A percentile compares a stretch with the other conserved stretches of the same genome.
These are phyloP conservation scores for Hymenochaete sp. DNA, from an alignment of 1,284 basidiomycete genomes.

Conservation along the genomic window DNA sequence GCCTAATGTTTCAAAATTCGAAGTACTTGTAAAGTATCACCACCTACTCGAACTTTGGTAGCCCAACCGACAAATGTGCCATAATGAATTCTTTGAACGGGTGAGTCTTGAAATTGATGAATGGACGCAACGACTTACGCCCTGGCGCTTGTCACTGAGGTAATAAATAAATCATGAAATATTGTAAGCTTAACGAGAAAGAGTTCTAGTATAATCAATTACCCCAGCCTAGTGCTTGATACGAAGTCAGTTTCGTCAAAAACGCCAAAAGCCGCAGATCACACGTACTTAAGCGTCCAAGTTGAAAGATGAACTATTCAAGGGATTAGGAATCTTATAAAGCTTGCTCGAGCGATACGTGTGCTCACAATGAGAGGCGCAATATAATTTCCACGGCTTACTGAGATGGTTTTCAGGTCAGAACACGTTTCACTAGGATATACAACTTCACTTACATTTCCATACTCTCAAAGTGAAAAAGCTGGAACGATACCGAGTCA, in stretches of 20 bases:
- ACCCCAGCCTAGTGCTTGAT: conserved; percentile 15
- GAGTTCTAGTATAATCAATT: not conserved
- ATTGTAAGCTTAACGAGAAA: not conserved
- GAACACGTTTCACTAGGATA: not conserved
- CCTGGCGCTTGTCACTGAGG: conserved; percentile 11
- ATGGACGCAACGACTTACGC: conserved; percentile 6
- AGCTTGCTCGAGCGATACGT: too few relatives aligned
- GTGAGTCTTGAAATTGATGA: not conserved
- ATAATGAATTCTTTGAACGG: conserved; percentile 8
- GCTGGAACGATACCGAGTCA: not conserved
- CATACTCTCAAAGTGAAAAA: conserved; percentile 16
- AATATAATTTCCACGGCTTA: conserved; percentile 10
- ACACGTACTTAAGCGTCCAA: conserved; percentile 8
- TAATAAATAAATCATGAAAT: not conserved
- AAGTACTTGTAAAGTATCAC: not conserved
- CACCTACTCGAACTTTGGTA: conserved; percentile 11
- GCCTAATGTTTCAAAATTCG: not conserved
- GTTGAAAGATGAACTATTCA: conserved; percentile 8
- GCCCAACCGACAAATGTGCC: conserved; percentile 15
- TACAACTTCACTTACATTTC: conserved; percentile 7
- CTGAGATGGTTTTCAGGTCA: not conserved
- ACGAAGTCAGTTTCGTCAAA: not conserved
- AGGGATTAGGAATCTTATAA: not conserved
- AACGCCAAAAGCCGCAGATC: not conserved
- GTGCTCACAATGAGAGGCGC: conserved; percentile 9